Percentiles rank a stretch among this genome's conserved stretches.
Conservation (phyloP, 2,329 filamentous ascomycete species). For the Gremmenia infestans region DNA sequence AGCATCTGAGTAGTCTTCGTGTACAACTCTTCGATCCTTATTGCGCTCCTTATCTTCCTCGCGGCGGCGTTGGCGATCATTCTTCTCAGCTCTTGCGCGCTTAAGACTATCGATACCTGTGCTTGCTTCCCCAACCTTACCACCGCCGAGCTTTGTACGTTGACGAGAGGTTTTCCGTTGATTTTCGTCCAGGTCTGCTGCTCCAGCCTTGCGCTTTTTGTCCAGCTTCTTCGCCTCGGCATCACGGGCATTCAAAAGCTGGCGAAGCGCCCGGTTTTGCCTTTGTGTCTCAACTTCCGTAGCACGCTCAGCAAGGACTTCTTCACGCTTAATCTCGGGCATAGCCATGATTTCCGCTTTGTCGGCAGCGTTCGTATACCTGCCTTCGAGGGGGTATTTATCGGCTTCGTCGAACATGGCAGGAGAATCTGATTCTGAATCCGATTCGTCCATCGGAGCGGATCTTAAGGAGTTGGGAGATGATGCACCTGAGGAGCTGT, state of each 20-base stretch:
- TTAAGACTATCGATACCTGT: constrained; percentile 68
- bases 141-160: constrained; percentile 61
- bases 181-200: constrained; percentile 72
- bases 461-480: constrained; percentile 74
- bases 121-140: constrained; percentile 63
- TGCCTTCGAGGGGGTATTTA: constrained; percentile 81
- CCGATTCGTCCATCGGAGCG: constrained; percentile 84
- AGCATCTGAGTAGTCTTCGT: constrained; percentile 51
- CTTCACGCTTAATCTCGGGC: constrained; percentile 86
- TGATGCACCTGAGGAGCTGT: constrained; percentile 63
- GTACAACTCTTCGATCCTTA: constrained; percentile 41
- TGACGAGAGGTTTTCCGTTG: constrained; percentile 70
- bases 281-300: constrained; percentile 76
- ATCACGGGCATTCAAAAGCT: constrained; percentile 64
- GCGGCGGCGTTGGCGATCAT: constrained; percentile 57
- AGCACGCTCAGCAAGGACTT: constrained; percentile 81
- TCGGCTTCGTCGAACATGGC: constrained; percentile 50
- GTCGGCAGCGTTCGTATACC: constrained; percentile 69
- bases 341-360: constrained; percentile 76
- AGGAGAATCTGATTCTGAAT: constrained; percentile 65
- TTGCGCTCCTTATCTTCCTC: constrained; percentile 56
- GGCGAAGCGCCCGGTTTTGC: constrained; percentile 77
- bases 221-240: constrained; percentile 51
- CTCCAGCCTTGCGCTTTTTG: constrained; percentile 73
- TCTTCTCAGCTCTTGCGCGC: constrained; percentile 58